Evolutionary conservation across 768 basidiomycete genomes (phyloP), one percentile per base, ranked within the genome.

Genomic region (Pisolithus albus): DNA sequence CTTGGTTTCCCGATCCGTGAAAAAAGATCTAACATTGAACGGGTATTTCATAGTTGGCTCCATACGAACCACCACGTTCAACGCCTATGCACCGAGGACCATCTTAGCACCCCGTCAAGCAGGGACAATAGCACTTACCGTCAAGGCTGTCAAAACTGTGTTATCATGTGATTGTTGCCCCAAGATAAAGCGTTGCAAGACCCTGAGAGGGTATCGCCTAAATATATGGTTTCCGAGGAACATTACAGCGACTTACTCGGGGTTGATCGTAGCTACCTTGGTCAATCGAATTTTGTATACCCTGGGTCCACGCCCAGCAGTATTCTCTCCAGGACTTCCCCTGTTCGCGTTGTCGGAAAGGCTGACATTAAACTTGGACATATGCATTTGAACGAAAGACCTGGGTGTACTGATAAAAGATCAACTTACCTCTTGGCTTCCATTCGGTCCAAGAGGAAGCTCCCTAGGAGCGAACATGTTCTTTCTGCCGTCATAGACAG

Each of bases 401-500:
- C 34, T 7, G 23, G 40, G 21, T 37, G 10, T 7, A 52, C 37
- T 28, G 23, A 21, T 1, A 5, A 41, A 53, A 4, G n/a, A 47
- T 43, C 34, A 8, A 64, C 70, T 55, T 57, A 78, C 85, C 70
- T 82, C 84, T 55, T 76, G 75, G 7, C 71, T 73, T 18, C 73
- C 69, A 0, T 59, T 64, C 2, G 72, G 74, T 26, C 78, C 79
- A 37, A 92, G 81, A 0, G 82, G 79, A 8, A 90, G 72, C 51
- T 77, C 73, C 37, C 77, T 72, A 13, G 80, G 68, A 21, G 83
- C 74, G 59, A 87, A 92, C 44, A 83, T 64, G 55, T 90, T 91
- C 66, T 89, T 91, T 39, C 86, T 75, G 0, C 88, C 88, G 52
- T 91, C 89, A 53, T 89, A 91, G 2, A 80, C 88, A 16, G 75